Conservation (phyloP, 371 early-diverging fungal genomes). For the Parasitella parasitica region DNA sequence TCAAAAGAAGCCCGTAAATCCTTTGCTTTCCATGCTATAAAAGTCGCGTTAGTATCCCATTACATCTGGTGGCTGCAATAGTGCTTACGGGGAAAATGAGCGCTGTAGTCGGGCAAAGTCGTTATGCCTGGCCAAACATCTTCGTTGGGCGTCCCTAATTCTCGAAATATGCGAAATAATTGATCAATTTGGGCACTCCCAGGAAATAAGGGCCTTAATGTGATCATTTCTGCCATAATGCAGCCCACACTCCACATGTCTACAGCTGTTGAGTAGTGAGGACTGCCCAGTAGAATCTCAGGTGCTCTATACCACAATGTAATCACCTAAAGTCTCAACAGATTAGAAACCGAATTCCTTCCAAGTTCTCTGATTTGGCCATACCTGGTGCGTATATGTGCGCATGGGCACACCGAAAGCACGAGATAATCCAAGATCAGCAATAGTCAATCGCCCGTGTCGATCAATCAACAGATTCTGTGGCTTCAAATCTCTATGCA, state of each 20-base stretch:
- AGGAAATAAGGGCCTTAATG: slow-evolving; percentile 82
- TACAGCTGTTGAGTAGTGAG: slow-evolving; percentile 88
- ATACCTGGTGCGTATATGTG: slow-evolving; percentile 89
- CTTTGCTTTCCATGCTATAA: slow-evolving; percentile 24
- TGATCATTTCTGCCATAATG: slow-evolving; percentile 95
- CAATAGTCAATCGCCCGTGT: slow-evolving; percentile 84
- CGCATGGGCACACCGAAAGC: slow-evolving; percentile 89
- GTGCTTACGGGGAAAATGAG: slow-evolving; percentile 22
- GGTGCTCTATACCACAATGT: slow-evolving; percentile 99
- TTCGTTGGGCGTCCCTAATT: slow-evolving; percentile 94
- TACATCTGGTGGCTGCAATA: not conserved
- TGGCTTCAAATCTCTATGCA: slow-evolving; percentile 94
- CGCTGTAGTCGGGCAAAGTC: slow-evolving; percentile 54
- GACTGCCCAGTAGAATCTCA: slow-evolving; percentile 91
- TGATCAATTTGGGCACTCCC: slow-evolving; percentile 23
- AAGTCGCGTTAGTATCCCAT: not conserved
- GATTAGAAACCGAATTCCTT: too few relatives aligned
- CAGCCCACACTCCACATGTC: slow-evolving; percentile 99
- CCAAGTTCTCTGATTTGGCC: too few relatives aligned
- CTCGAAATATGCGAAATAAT: slow-evolving; percentile 27
- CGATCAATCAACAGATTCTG: slow-evolving; percentile 94
- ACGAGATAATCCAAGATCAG: slow-evolving; percentile 95
- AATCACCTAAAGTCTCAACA: slow-evolving; percentile 70
- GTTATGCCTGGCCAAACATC: slow-evolving; percentile 89
- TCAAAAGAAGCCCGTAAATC: slow-evolving; percentile 5